Evolutionary conservation across 306 rosid species (phyloP).

Genomic region (Morella rubra): DNA sequence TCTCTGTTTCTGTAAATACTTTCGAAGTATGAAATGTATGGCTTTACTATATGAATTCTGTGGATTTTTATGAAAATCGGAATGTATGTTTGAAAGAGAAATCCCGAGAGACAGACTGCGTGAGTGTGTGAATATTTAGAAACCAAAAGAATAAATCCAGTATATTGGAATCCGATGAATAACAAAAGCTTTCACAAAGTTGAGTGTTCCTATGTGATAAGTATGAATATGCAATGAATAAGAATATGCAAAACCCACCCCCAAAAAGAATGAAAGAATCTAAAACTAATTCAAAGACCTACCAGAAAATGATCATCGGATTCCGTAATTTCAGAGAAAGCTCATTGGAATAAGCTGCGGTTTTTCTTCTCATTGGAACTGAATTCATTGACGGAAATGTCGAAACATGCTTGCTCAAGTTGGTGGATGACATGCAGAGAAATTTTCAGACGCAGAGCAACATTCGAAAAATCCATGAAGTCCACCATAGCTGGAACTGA

Average conservation of each 20-base stretch:
- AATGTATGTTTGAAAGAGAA: conserved; percentile 23
- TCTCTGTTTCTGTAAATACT: conserved; percentile 31
- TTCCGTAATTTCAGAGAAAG: conserved; percentile 69
- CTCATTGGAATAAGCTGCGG: conserved; percentile 48
- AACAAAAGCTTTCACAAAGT: conserved; percentile 40
- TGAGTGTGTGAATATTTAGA: conserved; percentile 49
- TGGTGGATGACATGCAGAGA: conserved; percentile 49
- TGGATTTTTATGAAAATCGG: conserved; percentile 19
- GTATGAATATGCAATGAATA: conserved; percentile 35
- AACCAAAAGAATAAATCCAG: conserved; percentile 10
- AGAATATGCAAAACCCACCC: conserved; percentile 46
- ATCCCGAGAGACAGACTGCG: conserved; percentile 49
- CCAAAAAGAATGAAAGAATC: conserved; percentile 84
- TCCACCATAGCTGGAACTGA: conserved; percentile 49
- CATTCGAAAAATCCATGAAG: conserved; percentile 51
- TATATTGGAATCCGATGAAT: conserved; percentile 93
- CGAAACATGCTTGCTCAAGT: conserved; percentile 66
- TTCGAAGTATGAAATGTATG: conserved; percentile 23
- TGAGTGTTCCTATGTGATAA: conserved; percentile 60
- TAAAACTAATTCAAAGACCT: conserved; percentile 35
- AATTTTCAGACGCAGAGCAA: conserved; percentile 55
- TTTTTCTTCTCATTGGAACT: conserved; percentile 31
- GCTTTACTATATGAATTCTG: conserved; percentile 11
- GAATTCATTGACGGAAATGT: conserved; percentile 35
- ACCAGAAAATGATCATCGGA: conserved; percentile 90